Conservation (phyloP, 2,329 filamentous ascomycete genomes). For the Pseudopithomyces chartarum region DNA sequence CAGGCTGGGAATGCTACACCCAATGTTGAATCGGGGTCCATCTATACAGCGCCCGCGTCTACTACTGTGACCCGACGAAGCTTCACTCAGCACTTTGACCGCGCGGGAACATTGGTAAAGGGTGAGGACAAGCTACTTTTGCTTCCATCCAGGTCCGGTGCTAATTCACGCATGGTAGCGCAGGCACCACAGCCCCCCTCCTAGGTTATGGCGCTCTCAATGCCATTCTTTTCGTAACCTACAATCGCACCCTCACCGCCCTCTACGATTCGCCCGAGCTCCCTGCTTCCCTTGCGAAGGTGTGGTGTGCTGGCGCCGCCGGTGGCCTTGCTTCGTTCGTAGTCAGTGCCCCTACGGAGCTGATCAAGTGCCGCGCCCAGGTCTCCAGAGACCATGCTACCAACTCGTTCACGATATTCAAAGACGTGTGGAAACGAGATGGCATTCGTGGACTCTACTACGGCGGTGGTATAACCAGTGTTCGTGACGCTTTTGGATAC, state of each 20-base stretch:
- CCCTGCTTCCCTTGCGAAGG: conserved; percentile 62
- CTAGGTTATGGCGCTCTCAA: conserved; percentile 91
- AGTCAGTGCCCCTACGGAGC: conserved; percentile 85
- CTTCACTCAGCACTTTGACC: conserved; percentile 42
- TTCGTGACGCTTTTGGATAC: conserved; percentile 89
- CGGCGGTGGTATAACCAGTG: conserved; percentile 78
- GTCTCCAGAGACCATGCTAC: conserved; percentile 52
- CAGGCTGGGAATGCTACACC: conserved; percentile 63
- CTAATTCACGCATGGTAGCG: conserved; percentile 22
- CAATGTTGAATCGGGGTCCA: neutral
- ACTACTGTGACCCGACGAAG: conserved; percentile 12
- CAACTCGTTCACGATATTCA: conserved; percentile 66
- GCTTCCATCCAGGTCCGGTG: neutral
- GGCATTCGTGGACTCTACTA: conserved; percentile 75
- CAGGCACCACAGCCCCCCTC: conserved; percentile 81
- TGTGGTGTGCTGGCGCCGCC: conserved; percentile 79
- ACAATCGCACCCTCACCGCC: conserved; percentile 78
- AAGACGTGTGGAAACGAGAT: conserved; percentile 63
- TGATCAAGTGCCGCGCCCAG: conserved; percentile 89
- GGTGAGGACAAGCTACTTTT: conserved; percentile 24
- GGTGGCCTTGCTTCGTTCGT: conserved; percentile 86
- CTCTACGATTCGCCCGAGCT: conserved; percentile 49
- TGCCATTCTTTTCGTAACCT: conserved; percentile 85
- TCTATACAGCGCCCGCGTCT: conserved; percentile 7
- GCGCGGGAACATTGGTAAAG: conserved; percentile 42